Percentiles rank a stretch among this genome's conserved stretches.
These are phyloP conservation scores for Debaryomycetaceae sp. DNA, from an alignment of 1,139 yeast species.

Conservation along the genomic window DNA sequence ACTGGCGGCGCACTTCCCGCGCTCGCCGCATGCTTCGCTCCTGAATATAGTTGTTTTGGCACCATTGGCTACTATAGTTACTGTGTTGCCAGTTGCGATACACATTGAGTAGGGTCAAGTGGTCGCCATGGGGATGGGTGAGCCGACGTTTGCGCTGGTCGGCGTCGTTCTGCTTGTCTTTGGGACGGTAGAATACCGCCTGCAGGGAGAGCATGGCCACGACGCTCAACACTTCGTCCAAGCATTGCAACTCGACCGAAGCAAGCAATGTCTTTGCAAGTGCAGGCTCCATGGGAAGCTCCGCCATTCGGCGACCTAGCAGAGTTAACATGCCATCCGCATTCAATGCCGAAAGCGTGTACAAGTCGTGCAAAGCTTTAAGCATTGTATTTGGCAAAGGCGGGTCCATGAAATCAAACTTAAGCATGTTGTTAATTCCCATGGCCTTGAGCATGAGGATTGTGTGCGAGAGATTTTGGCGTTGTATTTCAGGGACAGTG, in stretches of 20 bases:
- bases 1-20: constrained; percentile 66
- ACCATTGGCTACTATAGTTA: constrained; percentile 62
- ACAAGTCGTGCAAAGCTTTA: constrained; percentile 75
- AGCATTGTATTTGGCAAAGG: constrained; percentile 72
- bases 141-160: constrained; percentile 70
- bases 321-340: constrained; percentile 64
- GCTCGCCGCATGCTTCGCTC: constrained; percentile 72
- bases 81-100: constrained; percentile 67
- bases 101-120: constrained; percentile 72
- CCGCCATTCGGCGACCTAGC: constrained; percentile 77
- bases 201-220: constrained; percentile 91
- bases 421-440: constrained; percentile 76
- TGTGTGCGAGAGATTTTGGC: constrained; percentile 80
- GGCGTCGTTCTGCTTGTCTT: constrained; percentile 62
- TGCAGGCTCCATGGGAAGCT: constrained; percentile 93
- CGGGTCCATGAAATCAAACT: constrained; percentile 90
- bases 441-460: constrained; percentile 86
- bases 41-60: constrained; percentile 71
- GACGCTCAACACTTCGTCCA: constrained; percentile 74
- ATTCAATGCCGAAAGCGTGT: constrained; percentile 73
- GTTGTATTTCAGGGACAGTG: constrained; percentile 84
- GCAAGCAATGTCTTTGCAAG: constrained; percentile 71
- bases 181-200: constrained; percentile 74
- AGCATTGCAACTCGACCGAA: constrained; percentile 65
- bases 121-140: constrained; percentile 77